phyloP scores from a whole-genome alignment of 2,329 filamentous ascomycete genomes.

The Ophiostoma populinum region DNA sequence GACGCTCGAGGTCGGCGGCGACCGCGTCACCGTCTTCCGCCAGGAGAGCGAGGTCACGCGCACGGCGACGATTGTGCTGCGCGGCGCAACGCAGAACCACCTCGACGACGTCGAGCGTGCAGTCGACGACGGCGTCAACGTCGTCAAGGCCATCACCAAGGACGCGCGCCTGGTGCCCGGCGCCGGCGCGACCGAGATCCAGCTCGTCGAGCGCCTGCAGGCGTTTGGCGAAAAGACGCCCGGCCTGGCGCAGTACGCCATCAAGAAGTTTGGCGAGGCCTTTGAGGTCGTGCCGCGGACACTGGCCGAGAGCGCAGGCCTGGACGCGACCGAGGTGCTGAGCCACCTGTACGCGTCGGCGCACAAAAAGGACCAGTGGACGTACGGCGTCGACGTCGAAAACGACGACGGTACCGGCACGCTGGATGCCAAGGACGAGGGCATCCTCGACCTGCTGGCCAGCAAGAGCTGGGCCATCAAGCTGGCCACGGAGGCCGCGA shows the following conservation, averaged over 20 bases:
- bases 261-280: conserved; percentile 92
- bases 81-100: conserved; percentile 94
- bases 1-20: conserved; percentile 92
- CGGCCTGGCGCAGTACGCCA: conserved; percentile 86
- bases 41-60: conserved; percentile 87
- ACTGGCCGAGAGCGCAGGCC: conserved; percentile 81
- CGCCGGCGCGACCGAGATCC: conserved; percentile 85
- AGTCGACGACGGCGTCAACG: conserved; percentile 95
- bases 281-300: conserved; percentile 95
- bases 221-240: conserved; percentile 83
- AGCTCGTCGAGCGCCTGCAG: conserved; percentile 83
- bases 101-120: conserved; percentile 93
- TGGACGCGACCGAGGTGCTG: conserved; percentile 93
- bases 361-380: conserved; percentile 77
- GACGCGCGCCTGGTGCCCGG: conserved; percentile 84
- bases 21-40: conserved; percentile 94
- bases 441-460: conserved; percentile 81
- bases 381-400: conserved; percentile 88
- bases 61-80: conserved; percentile 84
- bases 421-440: conserved; percentile 70
- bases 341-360: conserved; percentile 84
- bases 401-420: conserved; percentile 66
- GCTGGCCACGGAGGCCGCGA: conserved; percentile 82
- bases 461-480: conserved; percentile 96
- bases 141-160: conserved; percentile 93